Percentiles rank a stretch among this genome's conserved stretches.
These are phyloP conservation scores for Lagenidium giganteum DNA, from an alignment of 352 stramenopile genomes.

Conservation along the genomic window DNA sequence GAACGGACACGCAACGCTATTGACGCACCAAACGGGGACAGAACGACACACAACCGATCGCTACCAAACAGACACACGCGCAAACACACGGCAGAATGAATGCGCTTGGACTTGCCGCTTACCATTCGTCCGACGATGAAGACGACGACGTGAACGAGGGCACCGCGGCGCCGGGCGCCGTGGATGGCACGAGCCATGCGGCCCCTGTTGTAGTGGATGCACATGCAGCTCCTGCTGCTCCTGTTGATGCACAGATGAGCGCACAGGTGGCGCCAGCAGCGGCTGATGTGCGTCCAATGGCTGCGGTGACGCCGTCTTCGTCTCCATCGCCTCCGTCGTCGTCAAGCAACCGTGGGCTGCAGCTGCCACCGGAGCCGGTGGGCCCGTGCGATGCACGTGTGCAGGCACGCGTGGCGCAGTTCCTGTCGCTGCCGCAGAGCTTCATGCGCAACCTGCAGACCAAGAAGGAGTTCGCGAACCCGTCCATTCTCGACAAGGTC, in stretches of 20 bases:
- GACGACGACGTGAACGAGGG: conserved; percentile 17
- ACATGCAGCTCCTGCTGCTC: too few relatives aligned
- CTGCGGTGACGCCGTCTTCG: background rate
- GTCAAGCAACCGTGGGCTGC: too few relatives aligned
- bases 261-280: too few relatives aligned
- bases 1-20: background rate
- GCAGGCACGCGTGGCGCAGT: conserved; percentile 65
- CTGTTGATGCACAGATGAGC: too few relatives aligned
- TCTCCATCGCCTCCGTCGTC: background rate
- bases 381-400: conserved; percentile 20
- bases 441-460: conserved; percentile 70
- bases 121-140: conserved; percentile 32
- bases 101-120: conserved; percentile 24
- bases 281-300: too few relatives aligned
- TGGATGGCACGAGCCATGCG: background rate
- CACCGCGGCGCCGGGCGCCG: background rate
- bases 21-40: too few relatives aligned
- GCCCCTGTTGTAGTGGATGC: background rate
- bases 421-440: conserved; percentile 36
- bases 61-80: conserved; percentile 8
- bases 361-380: conserved; percentile 29
- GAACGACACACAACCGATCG: background rate
- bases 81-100: conserved; percentile 21
- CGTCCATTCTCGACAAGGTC: conserved; percentile 83
- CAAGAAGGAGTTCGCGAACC: conserved; percentile 85